Base-by-base conservation (phyloP, 768 basidiomycete species). In the Mycena galopus region DNA sequence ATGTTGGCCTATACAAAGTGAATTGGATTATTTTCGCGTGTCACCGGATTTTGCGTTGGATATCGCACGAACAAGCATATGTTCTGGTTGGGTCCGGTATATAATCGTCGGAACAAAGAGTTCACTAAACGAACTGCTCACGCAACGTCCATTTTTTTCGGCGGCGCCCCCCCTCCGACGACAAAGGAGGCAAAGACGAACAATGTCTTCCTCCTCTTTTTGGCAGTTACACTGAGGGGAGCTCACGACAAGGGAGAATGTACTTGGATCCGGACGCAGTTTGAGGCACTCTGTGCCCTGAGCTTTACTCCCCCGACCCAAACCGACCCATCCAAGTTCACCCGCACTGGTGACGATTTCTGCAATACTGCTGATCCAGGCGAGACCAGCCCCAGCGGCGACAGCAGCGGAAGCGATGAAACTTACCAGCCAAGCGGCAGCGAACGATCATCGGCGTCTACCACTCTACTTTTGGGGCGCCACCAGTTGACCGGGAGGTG, bases 401-500 rank as follows among this genome's bases (percentile, higher is more conserved):
- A 25, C 23, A 19, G 23, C 29, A 44, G 37, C 55, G n/a, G n/a
- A n/a, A 27, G 17, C 39, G 6, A 42, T 16, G n/a, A n/a, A n/a
- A n/a, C n/a, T n/a, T n/a, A n/a, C n/a, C n/a, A n/a, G n/a, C n/a
- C 47, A 19, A 53, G 39, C 9, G 51, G 25, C 51, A 11, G 51
- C 25, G 14, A 53, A 9, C 25, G 25, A 25, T 16, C 51, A 3
- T 53, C 16, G 25, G 51, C 51, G 25, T 9, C 51, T 53, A 66
- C 65, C 39, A 1, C 35, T 35, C 11, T 67, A 53, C 25, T 67
- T 47, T 58, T 32, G 0, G 57, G 66, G 17, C 30, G 14, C 39
- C 57, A 59, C 19, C 17, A 8, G 32, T 67, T 67, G 21, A 67
- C 44, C 30, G 57, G 66, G 9, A 51, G 51, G 32, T 67, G 66